Conservation (phyloP, 768 basidiomycete genomes). For the Rhodotorula toruloides region DNA sequence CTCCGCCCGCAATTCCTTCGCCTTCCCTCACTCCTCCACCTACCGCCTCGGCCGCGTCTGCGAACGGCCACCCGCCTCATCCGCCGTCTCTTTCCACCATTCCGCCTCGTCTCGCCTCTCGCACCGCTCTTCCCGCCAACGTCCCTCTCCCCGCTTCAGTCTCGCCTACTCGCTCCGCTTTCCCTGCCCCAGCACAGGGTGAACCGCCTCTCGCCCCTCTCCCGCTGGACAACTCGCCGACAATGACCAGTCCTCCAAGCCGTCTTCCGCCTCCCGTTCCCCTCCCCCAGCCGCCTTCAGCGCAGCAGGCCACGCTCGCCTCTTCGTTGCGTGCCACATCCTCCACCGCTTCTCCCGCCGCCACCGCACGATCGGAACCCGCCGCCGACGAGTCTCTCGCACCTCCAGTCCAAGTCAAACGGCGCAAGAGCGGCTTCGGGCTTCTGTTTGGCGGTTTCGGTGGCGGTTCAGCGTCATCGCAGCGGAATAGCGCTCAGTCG, state of each 20-base stretch:
- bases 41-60: too few relatives aligned
- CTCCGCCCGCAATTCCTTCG: background rate
- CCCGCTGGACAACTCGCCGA: too few relatives aligned
- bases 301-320: background rate
- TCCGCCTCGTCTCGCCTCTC: background rate
- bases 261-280: background rate
- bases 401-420: slow-evolving; percentile 6
- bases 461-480: background rate
- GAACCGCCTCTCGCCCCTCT: too few relatives aligned
- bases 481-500: background rate
- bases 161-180: background rate
- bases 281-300: background rate
- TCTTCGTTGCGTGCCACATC: background rate
- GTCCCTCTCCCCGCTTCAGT: background rate
- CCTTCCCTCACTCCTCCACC: background rate
- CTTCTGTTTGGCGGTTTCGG: slow-evolving; percentile 9
- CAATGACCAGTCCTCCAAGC: too few relatives aligned
- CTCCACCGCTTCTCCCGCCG: background rate
- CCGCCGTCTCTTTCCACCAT: too few relatives aligned
- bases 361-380: background rate
- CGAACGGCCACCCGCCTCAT: too few relatives aligned
- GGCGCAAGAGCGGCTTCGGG: slow-evolving; percentile 26
- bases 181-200: too few relatives aligned
- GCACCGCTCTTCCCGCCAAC: background rate
- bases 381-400: background rate